Conservation (phyloP, 805 yeast genomes). For the Lipomyces japonicus region DNA sequence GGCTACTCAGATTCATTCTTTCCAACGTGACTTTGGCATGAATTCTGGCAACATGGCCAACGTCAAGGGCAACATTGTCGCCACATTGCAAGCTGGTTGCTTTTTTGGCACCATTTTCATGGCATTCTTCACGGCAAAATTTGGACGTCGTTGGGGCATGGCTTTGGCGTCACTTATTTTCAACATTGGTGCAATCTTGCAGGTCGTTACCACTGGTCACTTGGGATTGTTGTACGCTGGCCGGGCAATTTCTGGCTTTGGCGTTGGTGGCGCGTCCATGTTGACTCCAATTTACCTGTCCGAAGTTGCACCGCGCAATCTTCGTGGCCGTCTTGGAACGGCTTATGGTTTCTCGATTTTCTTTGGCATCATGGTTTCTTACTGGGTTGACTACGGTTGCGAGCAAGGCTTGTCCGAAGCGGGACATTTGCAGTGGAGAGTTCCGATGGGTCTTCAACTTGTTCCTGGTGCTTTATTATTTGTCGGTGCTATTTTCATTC, state of each 20-base stretch:
- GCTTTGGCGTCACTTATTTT: conserved; percentile 44
- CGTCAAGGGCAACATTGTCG: conserved; percentile 21
- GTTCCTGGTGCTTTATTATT: conserved; percentile 39
- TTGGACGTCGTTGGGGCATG: conserved; percentile 54
- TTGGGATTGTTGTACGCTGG: conserved; percentile 44
- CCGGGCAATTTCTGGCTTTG: conserved; percentile 62
- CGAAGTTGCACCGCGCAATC: conserved; percentile 43
- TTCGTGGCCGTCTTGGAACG: conserved; percentile 57
- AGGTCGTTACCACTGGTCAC: conserved; percentile 22
- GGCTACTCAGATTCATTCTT: conserved; percentile 47
- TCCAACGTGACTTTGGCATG: conserved; percentile 46
- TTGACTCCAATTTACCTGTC: conserved; percentile 58
- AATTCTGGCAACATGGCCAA: conserved; percentile 35
- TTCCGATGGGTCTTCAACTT: conserved; percentile 30
- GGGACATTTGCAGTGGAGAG: conserved; percentile 45
- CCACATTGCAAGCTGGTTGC: conserved; percentile 28
- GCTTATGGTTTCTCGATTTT: conserved; percentile 51
- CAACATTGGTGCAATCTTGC: conserved; percentile 34
- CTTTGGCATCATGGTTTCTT: conserved; percentile 47
- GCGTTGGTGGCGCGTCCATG: conserved; percentile 69
- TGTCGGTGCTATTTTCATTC: conserved; percentile 48
- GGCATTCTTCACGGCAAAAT: conserved; percentile 29
- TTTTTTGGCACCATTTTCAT: conserved; percentile 48
- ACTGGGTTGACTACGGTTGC: conserved; percentile 51
- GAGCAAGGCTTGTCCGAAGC: conserved; percentile 49